Evolutionary conservation across 169 alveolate genomes (phyloP), one percentile per base, ranked within the genome.

Genomic region (Theileria orientalis): DNA sequence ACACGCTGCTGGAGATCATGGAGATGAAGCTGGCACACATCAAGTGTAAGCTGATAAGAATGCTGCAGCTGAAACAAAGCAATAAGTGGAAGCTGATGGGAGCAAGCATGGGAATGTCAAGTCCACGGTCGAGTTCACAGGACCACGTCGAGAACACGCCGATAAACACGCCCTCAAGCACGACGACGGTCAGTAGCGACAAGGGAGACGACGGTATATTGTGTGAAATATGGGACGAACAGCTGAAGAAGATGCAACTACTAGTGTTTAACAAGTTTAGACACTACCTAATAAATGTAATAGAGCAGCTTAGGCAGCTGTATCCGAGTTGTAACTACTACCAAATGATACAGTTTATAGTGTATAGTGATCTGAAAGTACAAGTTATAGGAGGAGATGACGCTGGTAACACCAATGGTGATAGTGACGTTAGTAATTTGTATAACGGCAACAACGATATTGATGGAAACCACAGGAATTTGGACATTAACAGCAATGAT

Each of bases 171-270:
- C 60, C 60, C 29, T 56, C 66, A 8, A 56, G 66, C 21, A 56
- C 66, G 3, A 56, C 62, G 19, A 46, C 60, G 27, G 25, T 33
- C 1, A 5, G 19, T 30, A 41, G 69, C 7, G 72, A 63, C 30
- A 63, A 29, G 40, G 51, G 40, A 5, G 59, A 63, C 25, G 25
- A 19, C 16, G 72, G 21, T 25, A 2, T 44, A 44, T n/a, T 51
- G 33, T 29, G 6, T 42, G 76, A 68, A 5, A 46, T 68, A 0
- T 68, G 76, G 76, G 76, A 68, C 13, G n/a, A 29, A 11, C 37
- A 68, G 16, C 51, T 68, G 61, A 44, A 33, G 32, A 44, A 68
- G 14, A 23, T 68, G 49, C 19, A 41, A n/a, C n/a, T 23, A 27
- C 16, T 37, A n/a, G 49, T 25, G 5, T 37, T 14, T 13, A 27